These are phyloP conservation scores for Blumeria graminis DNA, from an alignment of 2,329 filamentous ascomycete genomes.

Conservation along the genomic window DNA sequence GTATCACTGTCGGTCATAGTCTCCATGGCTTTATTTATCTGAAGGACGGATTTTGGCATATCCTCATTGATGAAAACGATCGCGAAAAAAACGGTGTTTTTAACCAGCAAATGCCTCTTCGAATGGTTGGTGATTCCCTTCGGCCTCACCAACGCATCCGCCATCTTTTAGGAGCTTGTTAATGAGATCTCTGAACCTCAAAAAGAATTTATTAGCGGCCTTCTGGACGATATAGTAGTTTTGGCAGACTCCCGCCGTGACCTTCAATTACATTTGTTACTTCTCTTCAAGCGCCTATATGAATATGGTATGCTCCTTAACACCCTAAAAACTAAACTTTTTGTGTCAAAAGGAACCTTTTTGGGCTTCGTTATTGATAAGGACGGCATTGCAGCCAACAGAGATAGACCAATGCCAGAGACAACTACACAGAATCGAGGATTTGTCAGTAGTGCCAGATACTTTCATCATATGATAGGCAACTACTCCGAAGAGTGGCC, in stretches of 20 bases:
- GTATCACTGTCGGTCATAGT: too few species aligned
- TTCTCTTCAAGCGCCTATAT: too few species aligned
- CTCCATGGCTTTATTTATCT: too few species aligned
- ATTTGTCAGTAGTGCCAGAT: neutral
- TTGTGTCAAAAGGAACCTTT: neutral
- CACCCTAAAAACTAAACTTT: neutral
- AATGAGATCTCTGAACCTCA: neutral
- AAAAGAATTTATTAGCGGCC: too few species aligned
- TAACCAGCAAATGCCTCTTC: neutral
- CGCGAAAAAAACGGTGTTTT: neutral
- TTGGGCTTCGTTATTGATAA: neutral
- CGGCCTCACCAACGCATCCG: neutral
- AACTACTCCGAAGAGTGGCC: neutral
- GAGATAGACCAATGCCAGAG: neutral
- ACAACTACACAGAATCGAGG: neutral
- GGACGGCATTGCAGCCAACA: neutral
- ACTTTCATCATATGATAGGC: neutral
- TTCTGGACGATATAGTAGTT: too few species aligned
- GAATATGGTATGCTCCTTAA: neutral
- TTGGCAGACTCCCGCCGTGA: too few species aligned
- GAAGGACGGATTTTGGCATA: too few species aligned
- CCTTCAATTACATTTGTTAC: too few species aligned
- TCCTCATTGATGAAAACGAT: neutral
- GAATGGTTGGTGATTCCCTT: neutral
- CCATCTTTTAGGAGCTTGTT: neutral